Evolutionary conservation across 345 rosid species (phyloP), one percentile per base, ranked within the genome.

Genomic region (Mercurialis annua): DNA sequence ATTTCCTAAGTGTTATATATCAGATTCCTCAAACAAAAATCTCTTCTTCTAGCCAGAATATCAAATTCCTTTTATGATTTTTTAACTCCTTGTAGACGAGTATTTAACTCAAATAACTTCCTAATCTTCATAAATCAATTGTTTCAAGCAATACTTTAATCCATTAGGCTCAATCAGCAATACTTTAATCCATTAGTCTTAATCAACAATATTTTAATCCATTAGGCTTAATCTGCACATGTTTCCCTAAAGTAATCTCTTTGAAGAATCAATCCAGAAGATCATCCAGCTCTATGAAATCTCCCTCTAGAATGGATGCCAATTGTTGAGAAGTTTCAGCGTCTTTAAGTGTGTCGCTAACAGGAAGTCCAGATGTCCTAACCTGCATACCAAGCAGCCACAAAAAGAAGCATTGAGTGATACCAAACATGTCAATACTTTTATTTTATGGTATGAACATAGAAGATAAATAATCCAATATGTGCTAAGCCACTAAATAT

Each of bases 201-300:
- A n/a, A n/a, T n/a, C n/a, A 36, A 34, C 10, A 68, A 59, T 36
- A 68, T 33, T 21, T n/a, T 42, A 68, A 17, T 10, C 48, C 62
- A 48, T 9, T 47, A 44, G 61, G 59, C n/a, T 59, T 66, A 40
- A 59, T 31, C 50, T n/a, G 62, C 58, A 49, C 15, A 55, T 71
- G 10, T 31, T 47, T 52, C 26, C 63, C 68, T 21, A n/a, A 70
- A 30, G 15, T 33, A 62, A 42, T 12, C 51, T 52, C 20, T 54
- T 46, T 10, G 43, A 53, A 54, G 33, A 64, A 64, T 76, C 75
- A 62, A 54, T 36, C 36, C 62, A 65, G 20, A 48, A 82, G 79
- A 77, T 86, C 86, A 27, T 82, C 72, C 64, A 84, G 34, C 73
- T 81, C 88, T 40, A 82, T 50, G 30, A 73, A 82, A 74, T 84